Evolutionary conservation across 2,329 filamentous ascomycete genomes (phyloP).

Genomic region (Ceratocystis ficicola): DNA sequence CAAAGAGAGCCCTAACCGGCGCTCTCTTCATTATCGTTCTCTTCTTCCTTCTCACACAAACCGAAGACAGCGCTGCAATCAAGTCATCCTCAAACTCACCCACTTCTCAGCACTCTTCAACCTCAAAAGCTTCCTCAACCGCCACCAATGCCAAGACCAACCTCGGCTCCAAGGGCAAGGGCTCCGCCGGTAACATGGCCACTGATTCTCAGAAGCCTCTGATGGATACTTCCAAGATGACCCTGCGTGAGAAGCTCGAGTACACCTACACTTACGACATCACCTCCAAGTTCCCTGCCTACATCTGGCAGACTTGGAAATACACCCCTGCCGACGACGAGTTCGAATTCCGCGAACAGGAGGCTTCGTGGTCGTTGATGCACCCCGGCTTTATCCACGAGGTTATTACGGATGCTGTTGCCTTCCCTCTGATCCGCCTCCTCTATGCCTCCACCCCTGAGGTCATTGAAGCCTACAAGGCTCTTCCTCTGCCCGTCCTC

Average conservation of each 20-base stretch:
- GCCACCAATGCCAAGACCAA: conserved; percentile 14
- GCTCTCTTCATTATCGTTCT: conserved; percentile 57
- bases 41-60: conserved; percentile 56
- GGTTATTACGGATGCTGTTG: conserved; percentile 85
- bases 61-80: conserved; percentile 34
- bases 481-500: conserved; percentile 60
- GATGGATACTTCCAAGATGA: conserved; percentile 58
- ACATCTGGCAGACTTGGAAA: conserved; percentile 99
- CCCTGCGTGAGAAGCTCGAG: conserved; percentile 66
- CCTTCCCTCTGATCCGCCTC: conserved; percentile 66
- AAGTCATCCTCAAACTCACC: conserved; percentile 23
- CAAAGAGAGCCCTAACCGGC: conserved; percentile 60
- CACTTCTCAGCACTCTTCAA: conserved; percentile 28
- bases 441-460: conserved; percentile 76
- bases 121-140: conserved; percentile 21
- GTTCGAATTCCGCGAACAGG: conserved; percentile 70
- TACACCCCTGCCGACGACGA: conserved; percentile 62
- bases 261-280: conserved; percentile 93
- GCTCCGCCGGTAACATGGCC: conserved; percentile 24
- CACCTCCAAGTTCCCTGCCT: conserved; percentile 79
- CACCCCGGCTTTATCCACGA: conserved; percentile 93
- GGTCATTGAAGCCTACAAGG: conserved; percentile 62
- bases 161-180: neutral
- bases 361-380: conserved; percentile 76
- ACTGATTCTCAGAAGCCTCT: conserved; percentile 46